Evolutionary conservation across 208 protist genomes (phyloP), one percentile per base, ranked within the genome.

Genomic region (Borovskyia barvae): DNA sequence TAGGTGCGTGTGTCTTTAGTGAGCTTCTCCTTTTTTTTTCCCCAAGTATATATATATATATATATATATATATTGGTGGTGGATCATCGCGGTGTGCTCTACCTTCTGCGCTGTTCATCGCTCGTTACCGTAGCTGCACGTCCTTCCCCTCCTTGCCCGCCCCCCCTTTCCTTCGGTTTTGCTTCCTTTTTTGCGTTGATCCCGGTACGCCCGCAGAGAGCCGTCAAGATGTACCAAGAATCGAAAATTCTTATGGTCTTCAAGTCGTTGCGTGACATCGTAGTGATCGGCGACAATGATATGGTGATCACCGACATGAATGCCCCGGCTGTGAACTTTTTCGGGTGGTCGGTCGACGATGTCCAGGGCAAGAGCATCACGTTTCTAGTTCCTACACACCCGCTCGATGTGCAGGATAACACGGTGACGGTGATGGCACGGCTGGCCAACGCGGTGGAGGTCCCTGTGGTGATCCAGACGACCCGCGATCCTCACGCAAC

Each of bases 281-380:
- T 95, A n/a, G 88, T 95, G 20, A 69, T 95, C 41, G 85, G 82
- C 33, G 85, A 95, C 57, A 92, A 90, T 59, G 88, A 95, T 52
- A 89, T 95, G 80, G 82, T 95, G 2, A 82, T 95, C 24, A 86
- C 80, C 30, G 88, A 91, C 56, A 92, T 95, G 85, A 95, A 95
- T 70, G 43, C 22, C 2, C 46, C 88, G 6, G 88, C 88, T 0
- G 66, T 59, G 26, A 70, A 76, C 22, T 95, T 95, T 58, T 95
- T 92, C 50, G 88, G 88, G 42, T 92, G 81, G 78, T 61, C 33
- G 0, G 72, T 59, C 2, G 75, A 82, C 6, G 88, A 88, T 39
- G 83, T 95, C 33, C 59, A 67, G 29, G 88, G 88, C 0, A 95
- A 95, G 60, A 95, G 88, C 66, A 92, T 95, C 43, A 91, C 82